A percentile compares a stretch with the other conserved stretches of the same genome.
Conservation (phyloP, 768 basidiomycete species). For the Boletus huronensis region DNA sequence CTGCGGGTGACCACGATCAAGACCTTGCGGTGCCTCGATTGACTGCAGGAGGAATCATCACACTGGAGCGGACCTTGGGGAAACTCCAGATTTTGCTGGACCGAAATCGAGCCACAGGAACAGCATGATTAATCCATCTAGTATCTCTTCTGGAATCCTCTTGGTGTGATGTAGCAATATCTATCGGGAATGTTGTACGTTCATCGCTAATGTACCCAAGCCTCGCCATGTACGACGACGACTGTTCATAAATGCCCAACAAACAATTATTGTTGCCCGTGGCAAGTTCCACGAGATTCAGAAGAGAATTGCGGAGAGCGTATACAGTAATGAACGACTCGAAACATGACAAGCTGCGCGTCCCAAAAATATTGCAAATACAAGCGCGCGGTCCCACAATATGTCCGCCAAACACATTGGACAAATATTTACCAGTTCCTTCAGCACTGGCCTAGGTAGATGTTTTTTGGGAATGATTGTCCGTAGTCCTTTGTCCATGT, state of each 20-base stretch:
- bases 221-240: not conserved
- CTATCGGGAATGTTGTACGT: conserved; percentile 28
- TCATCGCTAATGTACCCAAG: conserved; percentile 21
- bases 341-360: conserved; percentile 14
- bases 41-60: conserved; percentile 75
- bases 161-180: conserved; percentile 23
- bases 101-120: conserved; percentile 8
- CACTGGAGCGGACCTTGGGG: conserved; percentile 67
- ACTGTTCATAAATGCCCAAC: conserved; percentile 7
- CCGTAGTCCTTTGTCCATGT: conserved; percentile 59
- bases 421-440: conserved; percentile 1
- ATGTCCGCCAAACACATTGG: conserved; percentile 7
- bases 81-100: conserved; percentile 53
- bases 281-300: conserved; percentile 1
- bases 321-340: conserved; percentile 17
- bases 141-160: conserved; percentile 13
- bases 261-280: conserved; percentile 7
- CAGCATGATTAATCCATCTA: conserved; percentile 16
- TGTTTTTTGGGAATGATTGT: conserved; percentile 69
- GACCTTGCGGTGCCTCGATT: conserved; percentile 69
- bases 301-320: conserved; percentile 6
- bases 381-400: not conserved
- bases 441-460: conserved; percentile 57
- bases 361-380: conserved; percentile 19
- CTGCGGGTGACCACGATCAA: conserved; percentile 24